These are phyloP conservation scores for Metschnikowia rubicola DNA, from an alignment of 805 yeast genomes.

Conservation along the genomic window DNA sequence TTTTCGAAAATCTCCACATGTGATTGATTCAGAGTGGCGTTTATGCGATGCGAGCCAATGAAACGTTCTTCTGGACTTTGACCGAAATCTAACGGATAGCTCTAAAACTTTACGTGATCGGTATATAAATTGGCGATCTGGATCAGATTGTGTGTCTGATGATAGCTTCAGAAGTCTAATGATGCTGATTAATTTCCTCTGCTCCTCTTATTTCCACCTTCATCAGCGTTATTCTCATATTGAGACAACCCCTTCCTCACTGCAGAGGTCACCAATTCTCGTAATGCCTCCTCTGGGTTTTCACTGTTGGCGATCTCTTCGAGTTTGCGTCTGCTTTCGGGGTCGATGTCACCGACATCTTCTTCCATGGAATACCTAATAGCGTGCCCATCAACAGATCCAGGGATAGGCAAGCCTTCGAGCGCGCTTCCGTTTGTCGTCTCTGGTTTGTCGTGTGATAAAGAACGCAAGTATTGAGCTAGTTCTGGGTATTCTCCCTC, in stretches of 20 bases:
- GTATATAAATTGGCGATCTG: too few relatives aligned
- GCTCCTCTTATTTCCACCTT: slow-evolving; percentile 33
- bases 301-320: slow-evolving; percentile 74
- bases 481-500: slow-evolving; percentile 85
- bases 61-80: too few relatives aligned
- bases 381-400: slow-evolving; percentile 43
- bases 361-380: slow-evolving; percentile 57
- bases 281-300: slow-evolving; percentile 75
- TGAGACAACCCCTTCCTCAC: slow-evolving; percentile 54
- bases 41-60: too few relatives aligned
- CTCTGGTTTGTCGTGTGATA: slow-evolving; percentile 31
- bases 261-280: slow-evolving; percentile 62
- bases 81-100: too few relatives aligned
- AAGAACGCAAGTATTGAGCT: slow-evolving; percentile 53
- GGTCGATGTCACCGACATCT: slow-evolving; percentile 41
- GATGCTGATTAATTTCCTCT: neutral
- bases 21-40: too few relatives aligned
- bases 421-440: slow-evolving; percentile 15
- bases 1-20: too few relatives aligned
- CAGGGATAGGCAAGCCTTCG: slow-evolving; percentile 34
- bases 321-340: slow-evolving; percentile 58
- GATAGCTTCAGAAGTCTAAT: too few relatives aligned
- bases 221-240: slow-evolving; percentile 24
- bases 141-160: too few relatives aligned
- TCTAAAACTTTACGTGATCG: too few relatives aligned